Evolutionary conservation across 495 filamentous ascomycete genomes (phyloP), one percentile per base, ranked within the genome.

Genomic region (Annulohypoxylon maeteangense): DNA sequence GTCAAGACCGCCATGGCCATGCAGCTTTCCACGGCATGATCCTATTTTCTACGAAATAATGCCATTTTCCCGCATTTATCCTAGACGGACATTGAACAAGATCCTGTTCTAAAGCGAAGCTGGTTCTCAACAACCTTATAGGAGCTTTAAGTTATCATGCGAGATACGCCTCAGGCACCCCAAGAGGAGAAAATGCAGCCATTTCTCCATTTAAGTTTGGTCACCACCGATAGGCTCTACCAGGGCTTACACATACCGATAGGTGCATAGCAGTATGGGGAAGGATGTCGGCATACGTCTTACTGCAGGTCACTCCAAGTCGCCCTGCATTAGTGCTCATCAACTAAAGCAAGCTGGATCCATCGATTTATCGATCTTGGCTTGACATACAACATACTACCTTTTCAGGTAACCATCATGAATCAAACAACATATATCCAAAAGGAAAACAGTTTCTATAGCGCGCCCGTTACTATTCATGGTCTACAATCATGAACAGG

Each of bases 141-240:
- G 53, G 31, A 56, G 53, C 16, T 38, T 23, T n/a, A 38, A 23
- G 34, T 12, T 38, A 4, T 23, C 3, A 14, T 32, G 32, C 53
- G 20, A 36, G 8, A 16, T 56, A 56, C 53, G 31, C 25, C 22
- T 56, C 53, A 16, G 7, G 16, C 34, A 25, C 7, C 7, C 47
- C 22, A 27, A 27, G 23, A 14, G 47, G 12, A 51, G 12, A 29
- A 29, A 27, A 51, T 22, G 50, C 16, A 34, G 1, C 29, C 5
- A n/a, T 23, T 11, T 5, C 12, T 20, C 57, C 12, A 57, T 51
- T 62, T 57, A 38, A 48, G 62, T 66, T 71, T 62, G 2, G 25
- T 18, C 12, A 22, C 58, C n/a, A 38, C 40, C 70, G 54, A 68
- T 65, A 65, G 60, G 65, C 65, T 68, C 65, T 65, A 10, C 64